phyloP scores from a whole-genome alignment of 306 rosid genomes.

The Malus domestica region ASM211411v1 NC_041794.1:26239501-26240000 shows the following conservation, averaged over 20 bases:
- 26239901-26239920: slow-evolving; percentile 24
- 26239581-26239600: slow-evolving; percentile 83
- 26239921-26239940: neutral
- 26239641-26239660: slow-evolving; percentile 29
- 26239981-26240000: neutral
- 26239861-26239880: slow-evolving; percentile 63
- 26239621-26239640: slow-evolving; percentile 56
- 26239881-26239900: slow-evolving; percentile 85
- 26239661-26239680: slow-evolving; percentile 33
- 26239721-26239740: slow-evolving; percentile 42
- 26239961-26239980: neutral
- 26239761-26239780: slow-evolving; percentile 31
- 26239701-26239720: slow-evolving; percentile 27
- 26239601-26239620: slow-evolving; percentile 96
- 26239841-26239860: slow-evolving; percentile 57
- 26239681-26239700: slow-evolving; percentile 22
- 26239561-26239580: slow-evolving; percentile 50
- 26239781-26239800: slow-evolving; percentile 83
- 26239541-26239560: slow-evolving; percentile 14
- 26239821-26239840: slow-evolving; percentile 85
- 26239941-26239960: neutral
- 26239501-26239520: slow-evolving; percentile 64
- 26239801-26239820: slow-evolving; percentile 89
- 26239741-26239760: slow-evolving; percentile 32
- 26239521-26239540: slow-evolving; percentile 2